phyloP scores from a whole-genome alignment of 257 asterid genomes.

The Penstemon davidsonii region DNA sequence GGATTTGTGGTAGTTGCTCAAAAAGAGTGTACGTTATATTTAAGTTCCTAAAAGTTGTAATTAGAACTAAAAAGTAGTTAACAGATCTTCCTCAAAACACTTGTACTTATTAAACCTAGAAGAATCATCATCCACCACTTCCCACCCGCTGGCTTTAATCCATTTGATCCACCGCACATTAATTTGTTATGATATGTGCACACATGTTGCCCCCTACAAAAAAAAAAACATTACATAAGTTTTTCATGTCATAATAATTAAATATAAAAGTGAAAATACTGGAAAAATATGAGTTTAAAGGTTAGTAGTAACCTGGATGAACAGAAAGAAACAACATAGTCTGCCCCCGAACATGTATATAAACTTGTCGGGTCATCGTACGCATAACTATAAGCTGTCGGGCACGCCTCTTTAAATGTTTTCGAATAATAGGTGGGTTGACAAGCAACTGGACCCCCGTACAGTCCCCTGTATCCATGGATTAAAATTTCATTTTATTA shows the following conservation, averaged over 20 bases:
- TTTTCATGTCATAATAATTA: neutral
- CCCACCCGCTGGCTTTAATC: conserved; percentile 22
- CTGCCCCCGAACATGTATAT: conserved; percentile 65
- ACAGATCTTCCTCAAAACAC: conserved; percentile 31
- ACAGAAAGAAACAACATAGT: conserved; percentile 78
- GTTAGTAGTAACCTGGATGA: conserved; percentile 45
- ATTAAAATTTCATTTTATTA: no score
- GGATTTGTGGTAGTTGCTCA: no score
- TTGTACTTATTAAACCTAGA: conserved; percentile 32
- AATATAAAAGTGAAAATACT: no score
- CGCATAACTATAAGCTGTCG: conserved; percentile 84
- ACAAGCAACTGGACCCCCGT: conserved; percentile 75
- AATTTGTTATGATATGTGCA: conserved; percentile 71
- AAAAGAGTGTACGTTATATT: no score
- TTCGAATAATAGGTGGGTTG: conserved; percentile 77
- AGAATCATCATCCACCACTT: conserved; percentile 43
- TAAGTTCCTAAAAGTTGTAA: neutral
- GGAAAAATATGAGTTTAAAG: no score
- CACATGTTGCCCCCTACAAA: conserved; percentile 54
- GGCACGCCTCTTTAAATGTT: conserved; percentile 73
- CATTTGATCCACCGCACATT: conserved; percentile 51
- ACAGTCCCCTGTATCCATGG: conserved; percentile 38
- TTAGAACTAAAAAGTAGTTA: neutral
- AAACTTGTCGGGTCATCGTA: conserved; percentile 90
- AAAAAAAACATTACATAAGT: neutral